Conservation (phyloP, 805 yeast genomes). For the Alloascoidea hylecoeti region DNA sequence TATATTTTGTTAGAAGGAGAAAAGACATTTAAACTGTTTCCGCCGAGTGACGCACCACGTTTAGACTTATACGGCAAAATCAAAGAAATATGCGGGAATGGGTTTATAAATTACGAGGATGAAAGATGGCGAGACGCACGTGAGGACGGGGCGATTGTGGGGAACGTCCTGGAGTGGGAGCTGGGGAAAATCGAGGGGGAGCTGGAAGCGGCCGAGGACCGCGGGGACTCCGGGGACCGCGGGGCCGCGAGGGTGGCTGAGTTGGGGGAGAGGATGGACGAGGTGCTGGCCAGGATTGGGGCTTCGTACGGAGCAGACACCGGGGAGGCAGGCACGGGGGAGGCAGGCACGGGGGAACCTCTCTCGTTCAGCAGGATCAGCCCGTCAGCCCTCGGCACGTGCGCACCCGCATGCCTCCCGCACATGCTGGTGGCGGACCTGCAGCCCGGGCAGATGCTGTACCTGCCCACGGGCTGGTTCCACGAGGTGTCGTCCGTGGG, state of each 20-base stretch:
- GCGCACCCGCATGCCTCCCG: slow-evolving; percentile 53
- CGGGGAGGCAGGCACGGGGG: too few relatives aligned
- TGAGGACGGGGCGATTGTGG: not conserved
- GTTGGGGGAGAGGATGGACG: not conserved
- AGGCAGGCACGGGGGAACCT: too few relatives aligned
- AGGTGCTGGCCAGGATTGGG: not conserved
- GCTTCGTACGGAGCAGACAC: too few relatives aligned
- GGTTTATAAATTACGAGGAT: not conserved
- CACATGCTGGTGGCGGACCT: slow-evolving; percentile 27
- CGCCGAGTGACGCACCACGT: slow-evolving; percentile 46
- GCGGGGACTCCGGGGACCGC: not conserved
- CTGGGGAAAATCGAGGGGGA: not conserved
- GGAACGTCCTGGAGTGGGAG: not conserved
- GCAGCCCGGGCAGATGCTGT: slow-evolving; percentile 52
- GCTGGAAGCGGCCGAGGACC: not conserved
- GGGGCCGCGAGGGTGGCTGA: too few relatives aligned
- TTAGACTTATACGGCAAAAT: slow-evolving; percentile 54
- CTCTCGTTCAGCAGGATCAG: too few relatives aligned
- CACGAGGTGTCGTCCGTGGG: slow-evolving; percentile 67
- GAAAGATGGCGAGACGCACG: not conserved
- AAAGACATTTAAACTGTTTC: slow-evolving; percentile 53
- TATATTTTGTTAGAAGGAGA: slow-evolving; percentile 46
- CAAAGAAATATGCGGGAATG: slow-evolving; percentile 5
- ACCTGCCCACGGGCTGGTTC: slow-evolving; percentile 70
- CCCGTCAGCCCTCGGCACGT: too few relatives aligned